phyloP scores from a whole-genome alignment of 2,329 filamentous ascomycete genomes.

The Calonectria hongkongensis region DNA sequence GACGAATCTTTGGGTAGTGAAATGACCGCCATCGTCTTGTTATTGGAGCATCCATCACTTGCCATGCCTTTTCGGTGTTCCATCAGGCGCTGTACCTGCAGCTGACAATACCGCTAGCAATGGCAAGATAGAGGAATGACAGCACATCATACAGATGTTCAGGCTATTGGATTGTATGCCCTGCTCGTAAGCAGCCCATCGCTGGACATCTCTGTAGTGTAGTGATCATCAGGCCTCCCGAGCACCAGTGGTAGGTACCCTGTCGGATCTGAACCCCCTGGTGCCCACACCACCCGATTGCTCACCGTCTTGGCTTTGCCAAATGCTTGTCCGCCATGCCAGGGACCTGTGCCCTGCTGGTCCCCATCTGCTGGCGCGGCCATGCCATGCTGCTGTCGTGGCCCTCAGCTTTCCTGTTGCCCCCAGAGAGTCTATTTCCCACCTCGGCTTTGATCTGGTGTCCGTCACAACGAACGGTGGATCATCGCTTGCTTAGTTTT shows the following conservation, averaged over 20 bases:
- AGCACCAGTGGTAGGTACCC: not conserved
- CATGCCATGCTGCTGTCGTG: slow-evolving; percentile 29
- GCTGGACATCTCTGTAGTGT: slow-evolving; percentile 1
- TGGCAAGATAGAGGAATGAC: slow-evolving; percentile 6
- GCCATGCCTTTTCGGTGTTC: slow-evolving; percentile 25
- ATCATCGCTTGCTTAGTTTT: not conserved
- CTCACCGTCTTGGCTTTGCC: slow-evolving; percentile 16
- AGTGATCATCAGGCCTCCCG: slow-evolving; percentile 23
- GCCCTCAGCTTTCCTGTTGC: slow-evolving; percentile 12
- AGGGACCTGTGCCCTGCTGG: slow-evolving; percentile 18
- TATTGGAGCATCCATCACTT: slow-evolving; percentile 8
- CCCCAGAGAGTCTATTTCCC: not conserved
- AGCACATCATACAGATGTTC: slow-evolving; percentile 29
- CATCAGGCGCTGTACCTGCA: slow-evolving; percentile 21
- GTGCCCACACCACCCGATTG: slow-evolving; percentile 5
- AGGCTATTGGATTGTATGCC: not conserved
- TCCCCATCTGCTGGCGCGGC: slow-evolving; percentile 33
- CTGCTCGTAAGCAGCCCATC: not conserved
- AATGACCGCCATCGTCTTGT: not conserved
- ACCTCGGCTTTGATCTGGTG: not conserved
- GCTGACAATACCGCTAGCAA: slow-evolving; percentile 22
- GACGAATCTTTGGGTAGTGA: not conserved
- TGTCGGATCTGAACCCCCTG: slow-evolving; percentile 19
- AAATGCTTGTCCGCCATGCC: slow-evolving; percentile 14
- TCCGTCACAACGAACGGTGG: not conserved